phyloP scores from a whole-genome alignment of 768 basidiomycete species.

The Lyophyllum atratum region DNA sequence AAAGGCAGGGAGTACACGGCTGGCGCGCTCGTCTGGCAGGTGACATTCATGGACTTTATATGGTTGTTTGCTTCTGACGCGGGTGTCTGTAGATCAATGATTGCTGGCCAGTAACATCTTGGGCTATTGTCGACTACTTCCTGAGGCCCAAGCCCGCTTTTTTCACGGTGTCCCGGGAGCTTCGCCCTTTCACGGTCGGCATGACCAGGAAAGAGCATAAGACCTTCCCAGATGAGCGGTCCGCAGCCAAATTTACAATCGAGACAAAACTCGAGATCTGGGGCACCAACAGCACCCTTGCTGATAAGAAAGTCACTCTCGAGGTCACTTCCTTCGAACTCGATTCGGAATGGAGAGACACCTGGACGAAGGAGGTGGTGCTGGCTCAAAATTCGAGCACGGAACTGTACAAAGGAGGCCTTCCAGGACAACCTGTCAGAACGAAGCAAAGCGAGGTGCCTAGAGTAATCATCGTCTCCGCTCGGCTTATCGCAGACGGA shows the following conservation, averaged over 20 bases:
- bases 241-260: slow-evolving; percentile 70
- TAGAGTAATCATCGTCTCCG: slow-evolving; percentile 69
- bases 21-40: slow-evolving; percentile 96
- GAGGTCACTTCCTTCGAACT: slow-evolving; percentile 69
- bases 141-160: slow-evolving; percentile 91
- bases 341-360: slow-evolving; percentile 60
- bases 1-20: slow-evolving; percentile 82
- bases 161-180: slow-evolving; percentile 83
- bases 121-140: slow-evolving; percentile 95
- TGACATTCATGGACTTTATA: slow-evolving; percentile 30
- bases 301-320: slow-evolving; percentile 58
- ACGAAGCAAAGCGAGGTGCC: slow-evolving; percentile 66
- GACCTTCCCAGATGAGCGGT: slow-evolving; percentile 55
- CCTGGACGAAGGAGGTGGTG: slow-evolving; percentile 48
- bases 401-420: slow-evolving; percentile 71
- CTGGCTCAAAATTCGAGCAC: slow-evolving; percentile 78
- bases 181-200: slow-evolving; percentile 79
- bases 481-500: slow-evolving; percentile 62
- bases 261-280: slow-evolving; percentile 76
- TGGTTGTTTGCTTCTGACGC: neutral
- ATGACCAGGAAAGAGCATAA: slow-evolving; percentile 79
- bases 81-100: slow-evolving; percentile 67
- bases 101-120: slow-evolving; percentile 93
- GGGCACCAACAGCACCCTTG: slow-evolving; percentile 81
- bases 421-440: slow-evolving; percentile 76